phyloP scores from a whole-genome alignment of 805 yeast genomes.

The Clavispora carvajalis region DNA sequence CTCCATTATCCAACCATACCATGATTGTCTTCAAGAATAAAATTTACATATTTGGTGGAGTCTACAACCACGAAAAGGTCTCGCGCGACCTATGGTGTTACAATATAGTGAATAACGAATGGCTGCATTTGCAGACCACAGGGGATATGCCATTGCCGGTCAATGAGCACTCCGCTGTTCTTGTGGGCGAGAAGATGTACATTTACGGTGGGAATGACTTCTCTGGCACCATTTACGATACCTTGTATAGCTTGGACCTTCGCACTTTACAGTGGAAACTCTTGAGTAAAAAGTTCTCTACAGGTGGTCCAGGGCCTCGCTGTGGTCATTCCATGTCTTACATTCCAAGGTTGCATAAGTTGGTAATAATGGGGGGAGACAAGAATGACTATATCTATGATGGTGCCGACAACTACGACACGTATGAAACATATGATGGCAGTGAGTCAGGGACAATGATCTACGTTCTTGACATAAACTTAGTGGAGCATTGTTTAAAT shows the following conservation, averaged over 20 bases:
- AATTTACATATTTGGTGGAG: slow-evolving; percentile 88
- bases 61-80: slow-evolving; percentile 60
- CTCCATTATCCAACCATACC: slow-evolving; percentile 87
- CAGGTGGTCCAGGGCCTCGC: slow-evolving; percentile 69
- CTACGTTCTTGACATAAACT: slow-evolving; percentile 55
- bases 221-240: slow-evolving; percentile 61
- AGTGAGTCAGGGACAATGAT: slow-evolving; percentile 50
- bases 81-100: slow-evolving; percentile 75
- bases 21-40: slow-evolving; percentile 76
- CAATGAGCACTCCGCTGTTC: slow-evolving; percentile 85
- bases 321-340: slow-evolving; percentile 89
- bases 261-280: slow-evolving; percentile 68
- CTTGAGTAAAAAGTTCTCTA: slow-evolving; percentile 32
- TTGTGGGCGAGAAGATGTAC: slow-evolving; percentile 73
- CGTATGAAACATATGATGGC: slow-evolving; percentile 48
- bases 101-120: slow-evolving; percentile 61
- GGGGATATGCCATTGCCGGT: slow-evolving; percentile 79
- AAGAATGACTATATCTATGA: slow-evolving; percentile 58
- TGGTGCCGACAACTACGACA: slow-evolving; percentile 44
- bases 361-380: slow-evolving; percentile 91
- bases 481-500: slow-evolving; percentile 28
- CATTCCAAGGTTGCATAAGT: slow-evolving; percentile 56
- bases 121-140: slow-evolving; percentile 68
- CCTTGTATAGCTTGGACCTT: slow-evolving; percentile 72
- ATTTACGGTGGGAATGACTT: slow-evolving; percentile 86